Evolutionary conservation across 148 eudicot species (phyloP), one percentile per base, ranked within the genome.

Genomic region (Rhododendron ovatum): DNA sequence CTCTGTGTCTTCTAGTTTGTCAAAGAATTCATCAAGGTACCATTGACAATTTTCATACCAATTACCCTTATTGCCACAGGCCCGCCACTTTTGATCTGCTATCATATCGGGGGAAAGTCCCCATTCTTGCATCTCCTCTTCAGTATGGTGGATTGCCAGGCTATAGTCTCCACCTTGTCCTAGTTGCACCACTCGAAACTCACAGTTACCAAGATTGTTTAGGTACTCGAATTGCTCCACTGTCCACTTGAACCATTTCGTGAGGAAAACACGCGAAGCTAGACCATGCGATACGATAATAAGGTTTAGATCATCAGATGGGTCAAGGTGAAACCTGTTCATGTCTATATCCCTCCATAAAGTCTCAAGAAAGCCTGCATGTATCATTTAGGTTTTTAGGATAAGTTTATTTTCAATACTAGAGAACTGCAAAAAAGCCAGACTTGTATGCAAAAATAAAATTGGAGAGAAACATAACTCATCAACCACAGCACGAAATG

Each of bases 231-330:
- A 95, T 86, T 96, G 96, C 81, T 94, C 94, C 18, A 92, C 99
- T 2, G 98, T 93, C 99, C 99, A 96, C 84, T 95, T 94, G 89
- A 96, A 96, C 98, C 98, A 96, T 85, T 93, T 96, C 96, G 91
- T 96, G 33, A 96, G 89, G 83, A 96, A 93, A 14, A 96, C 93
- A 2, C 97, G 94, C 55, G 93, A 90, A 45, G 97, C 89, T 59
- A 96, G 89, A 28, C 99, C 99, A 45, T 96, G 99, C 37, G 98
- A 91, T 43, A 95, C 91, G 3, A 96, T 92, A 69, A 96, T 69
- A 30, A 96, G 93, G 83, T 94, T 94, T 63, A 94, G 93, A n/a
- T 96, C 94, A 22, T 92, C 92, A 5, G 88, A 85, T 0, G 94
- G 90, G 55, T 88, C 92, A 15, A 85, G 91, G 76, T 89, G 91